Evolutionary conservation across 148 eudicot genomes (phyloP), one percentile per base, ranked within the genome.

Genomic region (Nepenthes mirabilis): DNA sequence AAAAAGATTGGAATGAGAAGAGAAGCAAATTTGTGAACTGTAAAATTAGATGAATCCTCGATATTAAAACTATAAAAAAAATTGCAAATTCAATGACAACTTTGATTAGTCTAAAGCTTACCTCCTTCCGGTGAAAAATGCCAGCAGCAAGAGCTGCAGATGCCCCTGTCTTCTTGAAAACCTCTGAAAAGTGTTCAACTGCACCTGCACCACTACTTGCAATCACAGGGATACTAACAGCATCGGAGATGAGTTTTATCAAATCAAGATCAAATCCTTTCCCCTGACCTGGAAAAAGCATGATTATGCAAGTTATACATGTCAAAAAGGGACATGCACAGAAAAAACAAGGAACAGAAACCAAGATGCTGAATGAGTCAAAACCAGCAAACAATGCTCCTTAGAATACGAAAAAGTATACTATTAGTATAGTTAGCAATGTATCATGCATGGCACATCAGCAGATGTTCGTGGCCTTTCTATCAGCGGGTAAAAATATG

Each of bases 91-190:
- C 23, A 23, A 23, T 23, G 23, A 23, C 23, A 23, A 23, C 23
- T 23, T 23, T 23, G 23, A 23, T 23, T 23, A 23, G 23, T 23
- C 23, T 23, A 23, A 23, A 23, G 23, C 8, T 40, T 79, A 91
- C 98, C 96, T 91, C 94, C 64, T 85, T 88, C 34, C 94, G 86
- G 51, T 93, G 96, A 68, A 93, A 93, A 56, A 93, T 88, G 34
- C 96, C 98, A 75, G 95, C 96, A 70, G 96, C 98, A 69, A 93
- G 96, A 63, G 91, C 98, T 55, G 98, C 98, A 60, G 98, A 88
- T 12, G 96, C 96, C 77, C 82, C 83, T 70, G 98, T 88, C 65
- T 93, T 64, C 1, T 59, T 60, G 75, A 93, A 93, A 84, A 93
- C 98, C 72, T 93, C 91, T 4, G 95, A 86, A 66, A 93, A 88